Evolutionary conservation across 352 stramenopile genomes (phyloP), one percentile per base, ranked within the genome.

Genomic region (Aphanomyces stellatus): DNA sequence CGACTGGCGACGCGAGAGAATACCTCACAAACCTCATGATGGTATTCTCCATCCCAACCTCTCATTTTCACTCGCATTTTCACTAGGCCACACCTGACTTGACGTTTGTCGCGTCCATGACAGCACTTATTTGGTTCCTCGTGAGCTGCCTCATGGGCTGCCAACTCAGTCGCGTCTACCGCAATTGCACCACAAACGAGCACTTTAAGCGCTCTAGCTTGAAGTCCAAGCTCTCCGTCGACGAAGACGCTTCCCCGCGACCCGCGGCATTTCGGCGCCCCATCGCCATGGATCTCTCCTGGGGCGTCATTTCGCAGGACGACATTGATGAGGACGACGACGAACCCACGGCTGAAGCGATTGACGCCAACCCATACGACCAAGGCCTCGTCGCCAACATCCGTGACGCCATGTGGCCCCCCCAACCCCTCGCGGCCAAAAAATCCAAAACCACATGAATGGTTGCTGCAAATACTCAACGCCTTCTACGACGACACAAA

Each of bases 291-390:
- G 85, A 93, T 56, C 48, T 81, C 31, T 87, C 85, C 0, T 93
- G 85, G 85, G 85, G 85, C 22, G 85, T 82, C 3, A 65, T 90
- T 31, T 90, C 89, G 65, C 80, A 81, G 0, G 82, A 93, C 43
- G n/a, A n/a, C n/a, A n/a, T n/a, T n/a, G n/a, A n/a, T n/a, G 71
- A 72, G 19, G 90, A 91, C 72, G 88, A 78, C 0, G 82, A 89
- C 56, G 73, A 87, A 59, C 72, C 67, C 19, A 88, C 85, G 0
- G 72, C 74, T 33, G 79, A 79, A n/a, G 82, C 91, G 40, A 82
- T 93, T 22, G 74, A 89, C 41, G 88, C 71, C 65, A 93, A 93
- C 49, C 85, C 85, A 48, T 93, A 93, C 74, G 76, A 91, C 42
- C 72, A 80, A 17, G 69, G 67, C 17, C 10, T 69, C 3, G 24